A percentile compares a stretch with the other conserved stretches of the same genome.
Conservation (phyloP, 345 rosid genomes). For the Arabidopsis arenosa region DNA sequence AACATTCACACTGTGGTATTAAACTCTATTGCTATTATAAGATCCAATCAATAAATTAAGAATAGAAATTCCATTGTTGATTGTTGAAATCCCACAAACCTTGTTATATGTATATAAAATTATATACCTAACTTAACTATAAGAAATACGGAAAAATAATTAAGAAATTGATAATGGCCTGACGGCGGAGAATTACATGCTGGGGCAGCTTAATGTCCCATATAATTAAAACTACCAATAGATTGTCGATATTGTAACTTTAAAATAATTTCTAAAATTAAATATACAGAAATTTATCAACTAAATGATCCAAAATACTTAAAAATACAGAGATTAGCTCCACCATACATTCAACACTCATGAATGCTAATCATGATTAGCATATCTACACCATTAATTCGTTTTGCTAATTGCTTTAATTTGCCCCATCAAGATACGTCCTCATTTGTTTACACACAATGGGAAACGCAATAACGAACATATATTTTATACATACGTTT, state of each 20-base stretch:
- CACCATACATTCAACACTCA: conserved; percentile 40
- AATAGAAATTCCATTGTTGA: background rate
- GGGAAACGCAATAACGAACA: conserved; percentile 31
- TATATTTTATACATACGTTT: conserved; percentile 1
- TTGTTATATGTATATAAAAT: conserved; percentile 6
- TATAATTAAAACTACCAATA: conserved; percentile 10
- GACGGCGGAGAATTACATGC: conserved; percentile 40
- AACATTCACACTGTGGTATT: conserved; percentile 6
- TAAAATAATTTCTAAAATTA: conserved; percentile 17
- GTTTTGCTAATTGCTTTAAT: conserved; percentile 31
- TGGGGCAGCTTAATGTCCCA: conserved; percentile 34
- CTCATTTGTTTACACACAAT: conserved; percentile 38
- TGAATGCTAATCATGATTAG: conserved; percentile 44
- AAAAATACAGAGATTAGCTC: conserved; percentile 33
- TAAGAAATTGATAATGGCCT: conserved; percentile 39
- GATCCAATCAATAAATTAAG: background rate
- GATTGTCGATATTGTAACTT: background rate
- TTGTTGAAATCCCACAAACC: conserved; percentile 29
- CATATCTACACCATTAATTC: conserved; percentile 33
- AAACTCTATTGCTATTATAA: background rate
- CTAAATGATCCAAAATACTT: conserved; percentile 21
- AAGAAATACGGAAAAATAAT: conserved; percentile 9
- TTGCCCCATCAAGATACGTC: conserved; percentile 33
- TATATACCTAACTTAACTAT: conserved; percentile 39
- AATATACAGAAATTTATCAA: conserved; percentile 10